A percentile compares a stretch with the other conserved stretches of the same genome.
phyloP scores from a whole-genome alignment of 1,284 basidiomycete genomes.

The Stygiomarasmius scandens region DNA sequence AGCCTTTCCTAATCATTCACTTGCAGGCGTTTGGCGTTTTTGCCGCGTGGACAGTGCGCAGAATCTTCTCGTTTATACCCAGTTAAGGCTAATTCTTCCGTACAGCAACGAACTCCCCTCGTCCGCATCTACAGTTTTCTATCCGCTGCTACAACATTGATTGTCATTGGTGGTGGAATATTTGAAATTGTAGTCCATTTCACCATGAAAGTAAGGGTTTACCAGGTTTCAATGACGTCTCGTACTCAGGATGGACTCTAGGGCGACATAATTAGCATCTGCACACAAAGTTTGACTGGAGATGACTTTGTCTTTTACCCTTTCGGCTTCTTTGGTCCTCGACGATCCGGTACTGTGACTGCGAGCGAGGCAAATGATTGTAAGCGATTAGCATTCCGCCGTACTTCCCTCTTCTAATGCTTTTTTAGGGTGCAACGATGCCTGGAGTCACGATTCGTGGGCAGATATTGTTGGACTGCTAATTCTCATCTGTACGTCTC shows the following conservation, averaged over 20 bases:
- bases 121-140: slow-evolving; percentile 60
- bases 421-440: slow-evolving; percentile 52
- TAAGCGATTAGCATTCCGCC: slow-evolving; percentile 33
- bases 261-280: slow-evolving; percentile 57
- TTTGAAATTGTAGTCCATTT: slow-evolving; percentile 68
- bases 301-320: slow-evolving; percentile 32
- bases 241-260: slow-evolving; percentile 22
- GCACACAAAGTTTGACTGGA: slow-evolving; percentile 38
- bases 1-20: not conserved
- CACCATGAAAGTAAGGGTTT: slow-evolving; percentile 55
- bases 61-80: not conserved
- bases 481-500: slow-evolving; percentile 47
- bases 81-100: slow-evolving; percentile 4
- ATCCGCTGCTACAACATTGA: slow-evolving; percentile 51
- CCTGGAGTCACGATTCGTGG: slow-evolving; percentile 63
- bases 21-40: slow-evolving; percentile 49
- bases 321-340: slow-evolving; percentile 50
- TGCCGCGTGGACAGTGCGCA: slow-evolving; percentile 57
- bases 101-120: slow-evolving; percentile 60
- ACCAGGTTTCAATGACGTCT: slow-evolving; percentile 4
- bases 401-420: slow-evolving; percentile 7
- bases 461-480: slow-evolving; percentile 62
- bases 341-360: slow-evolving; percentile 34
- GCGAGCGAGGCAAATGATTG: slow-evolving; percentile 44
- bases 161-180: slow-evolving; percentile 57